Evolutionary conservation across 1,139 yeast genomes (phyloP).

Genomic region (Debaryomyces coudertii): DNA sequence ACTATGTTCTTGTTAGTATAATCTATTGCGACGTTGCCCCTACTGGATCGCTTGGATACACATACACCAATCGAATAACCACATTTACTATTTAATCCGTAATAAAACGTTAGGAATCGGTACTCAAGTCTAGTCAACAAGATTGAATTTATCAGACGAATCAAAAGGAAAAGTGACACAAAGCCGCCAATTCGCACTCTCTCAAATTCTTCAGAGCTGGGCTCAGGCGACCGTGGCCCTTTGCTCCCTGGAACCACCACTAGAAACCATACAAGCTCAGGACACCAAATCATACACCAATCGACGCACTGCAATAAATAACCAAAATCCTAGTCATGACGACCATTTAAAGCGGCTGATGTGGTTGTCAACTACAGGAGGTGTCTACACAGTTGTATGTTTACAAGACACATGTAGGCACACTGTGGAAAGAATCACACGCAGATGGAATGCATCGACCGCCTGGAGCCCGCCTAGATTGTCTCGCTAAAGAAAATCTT

Average conservation of each 20-base stretch:
- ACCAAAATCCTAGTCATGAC: too few relatives aligned
- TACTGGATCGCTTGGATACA: slow-evolving; percentile 15
- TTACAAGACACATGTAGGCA: not conserved
- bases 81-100: slow-evolving; percentile 24
- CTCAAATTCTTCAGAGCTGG: not conserved
- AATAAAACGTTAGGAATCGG: not conserved
- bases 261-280: not conserved
- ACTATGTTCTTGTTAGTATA: slow-evolving; percentile 38
- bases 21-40: not conserved
- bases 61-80: slow-evolving; percentile 52
- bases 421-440: not conserved
- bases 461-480: not conserved
- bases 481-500: not conserved
- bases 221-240: not conserved
- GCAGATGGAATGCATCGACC: not conserved
- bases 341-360: too few relatives aligned
- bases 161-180: not conserved
- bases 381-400: too few relatives aligned
- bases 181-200: not conserved
- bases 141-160: not conserved
- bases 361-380: not conserved
- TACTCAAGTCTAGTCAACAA: not conserved
- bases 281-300: not conserved
- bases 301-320: too few relatives aligned
- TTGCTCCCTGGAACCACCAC: not conserved